Conservation (phyloP, 495 filamentous ascomycete species). For the Aspergillus asperescens region DNA sequence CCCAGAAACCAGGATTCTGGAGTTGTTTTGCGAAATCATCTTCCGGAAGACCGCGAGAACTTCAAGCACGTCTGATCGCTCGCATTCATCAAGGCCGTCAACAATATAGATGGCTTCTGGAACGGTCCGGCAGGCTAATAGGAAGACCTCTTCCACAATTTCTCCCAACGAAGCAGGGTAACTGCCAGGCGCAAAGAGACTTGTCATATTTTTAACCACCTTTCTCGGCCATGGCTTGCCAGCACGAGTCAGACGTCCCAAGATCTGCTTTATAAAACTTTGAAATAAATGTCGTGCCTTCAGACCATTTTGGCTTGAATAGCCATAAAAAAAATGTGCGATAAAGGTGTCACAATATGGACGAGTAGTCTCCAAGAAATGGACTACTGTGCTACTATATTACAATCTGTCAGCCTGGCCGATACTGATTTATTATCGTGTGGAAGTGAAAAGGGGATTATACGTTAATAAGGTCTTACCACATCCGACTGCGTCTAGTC, state of each 20-base stretch:
- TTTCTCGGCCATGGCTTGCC: neutral
- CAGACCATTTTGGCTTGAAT: neutral
- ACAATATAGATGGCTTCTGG: neutral
- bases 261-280: neutral
- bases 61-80: neutral
- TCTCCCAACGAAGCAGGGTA: neutral
- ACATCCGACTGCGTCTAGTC: conserved; percentile 18
- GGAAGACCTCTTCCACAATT: neutral
- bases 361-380: neutral
- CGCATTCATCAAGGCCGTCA: neutral
- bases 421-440: neutral
- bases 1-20: neutral
- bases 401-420: neutral
- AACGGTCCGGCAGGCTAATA: neutral
- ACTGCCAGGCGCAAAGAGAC: neutral
- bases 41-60: neutral
- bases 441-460: conserved; percentile 12
- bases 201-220: neutral
- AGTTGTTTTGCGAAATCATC: neutral
- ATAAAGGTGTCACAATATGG: neutral
- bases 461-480: conserved; percentile 27
- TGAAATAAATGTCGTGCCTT: neutral
- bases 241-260: neutral
- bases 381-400: conserved; percentile 1
- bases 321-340: neutral